Percentiles rank a stretch among this genome's conserved stretches.
Evolutionary conservation across 371 early-diverging fungal species (phyloP).

Genomic region (Rhizopus arrhizus): DNA sequence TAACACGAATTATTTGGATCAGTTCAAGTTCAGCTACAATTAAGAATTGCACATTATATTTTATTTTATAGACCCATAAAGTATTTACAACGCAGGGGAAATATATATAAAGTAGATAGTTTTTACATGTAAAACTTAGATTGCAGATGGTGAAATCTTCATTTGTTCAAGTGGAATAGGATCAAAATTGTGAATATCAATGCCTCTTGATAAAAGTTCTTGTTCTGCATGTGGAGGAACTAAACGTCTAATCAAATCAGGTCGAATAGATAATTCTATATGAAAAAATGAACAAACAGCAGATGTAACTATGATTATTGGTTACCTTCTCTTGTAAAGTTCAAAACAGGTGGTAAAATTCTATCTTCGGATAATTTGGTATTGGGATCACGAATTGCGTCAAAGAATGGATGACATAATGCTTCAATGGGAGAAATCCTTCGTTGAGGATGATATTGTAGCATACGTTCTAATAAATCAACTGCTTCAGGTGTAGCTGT

Average conservation of each 20-base stretch:
- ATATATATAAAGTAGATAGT: conserved; percentile 3
- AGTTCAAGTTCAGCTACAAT: no score
- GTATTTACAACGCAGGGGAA: conserved; percentile 1
- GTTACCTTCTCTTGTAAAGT: conserved; percentile 80
- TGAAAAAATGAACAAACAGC: neutral
- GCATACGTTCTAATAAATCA: conserved; percentile 81
- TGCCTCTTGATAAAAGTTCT: conserved; percentile 53
- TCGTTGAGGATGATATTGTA: conserved; percentile 92
- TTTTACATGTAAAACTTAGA: conserved; percentile 10
- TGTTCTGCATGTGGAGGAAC: conserved; percentile 68
- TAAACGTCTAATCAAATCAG: conserved; percentile 59
- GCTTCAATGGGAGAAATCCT: conserved; percentile 93
- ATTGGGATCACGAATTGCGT: conserved; percentile 83
- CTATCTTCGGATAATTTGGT: conserved; percentile 77
- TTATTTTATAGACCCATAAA: no score
- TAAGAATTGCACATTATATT: no score
- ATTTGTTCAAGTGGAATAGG: conserved; percentile 48
- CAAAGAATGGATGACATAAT: conserved; percentile 94
- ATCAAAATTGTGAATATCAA: conserved; percentile 51
- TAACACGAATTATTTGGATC: no score
- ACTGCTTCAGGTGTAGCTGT: conserved; percentile 80
- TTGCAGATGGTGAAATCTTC: conserved; percentile 33
- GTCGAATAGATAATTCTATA: conserved; percentile 55
- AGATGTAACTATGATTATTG: neutral
- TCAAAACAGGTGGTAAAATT: conserved; percentile 85